These are phyloP conservation scores for Carex parvula DNA, from an alignment of 176 grass and related monocot genomes.

Conservation along the genomic window DNA sequence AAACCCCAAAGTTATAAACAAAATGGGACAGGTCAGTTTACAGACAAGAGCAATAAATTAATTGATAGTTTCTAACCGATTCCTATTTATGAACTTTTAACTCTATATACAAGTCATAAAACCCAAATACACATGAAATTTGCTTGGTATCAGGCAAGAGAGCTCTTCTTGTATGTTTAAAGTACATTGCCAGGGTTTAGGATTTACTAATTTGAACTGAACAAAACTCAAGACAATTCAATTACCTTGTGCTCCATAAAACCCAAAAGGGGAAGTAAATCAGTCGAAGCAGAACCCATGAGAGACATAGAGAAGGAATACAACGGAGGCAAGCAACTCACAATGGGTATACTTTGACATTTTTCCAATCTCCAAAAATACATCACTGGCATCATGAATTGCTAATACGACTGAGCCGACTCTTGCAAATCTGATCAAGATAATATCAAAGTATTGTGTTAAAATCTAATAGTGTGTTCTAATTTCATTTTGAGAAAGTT, in stretches of 20 bases:
- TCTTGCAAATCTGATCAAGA: conserved; percentile 64
- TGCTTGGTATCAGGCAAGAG: not conserved
- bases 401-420: conserved; percentile 78
- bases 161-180: conserved; percentile 10
- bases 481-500: not conserved
- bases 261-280: conserved; percentile 81
- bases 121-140: not conserved
- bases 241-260: conserved; percentile 83
- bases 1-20: not conserved
- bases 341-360: conserved; percentile 64
- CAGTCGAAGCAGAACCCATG: conserved; percentile 62
- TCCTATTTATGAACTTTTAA: not conserved
- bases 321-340: conserved; percentile 41
- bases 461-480: conserved; percentile 6
- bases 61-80: not conserved
- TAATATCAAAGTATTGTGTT: conserved; percentile 33
- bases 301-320: conserved; percentile 69
- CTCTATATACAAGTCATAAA: not conserved
- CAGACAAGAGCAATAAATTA: not conserved
- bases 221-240: conserved; percentile 20
- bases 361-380: conserved; percentile 72
- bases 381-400: conserved; percentile 77
- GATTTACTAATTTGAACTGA: conserved; percentile 1
- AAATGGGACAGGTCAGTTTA: not conserved
- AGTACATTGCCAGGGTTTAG: conserved; percentile 27